These are phyloP conservation scores for Saccharomycopsis capsularis DNA, from an alignment of 805 yeast genomes.

Conservation along the genomic window DNA sequence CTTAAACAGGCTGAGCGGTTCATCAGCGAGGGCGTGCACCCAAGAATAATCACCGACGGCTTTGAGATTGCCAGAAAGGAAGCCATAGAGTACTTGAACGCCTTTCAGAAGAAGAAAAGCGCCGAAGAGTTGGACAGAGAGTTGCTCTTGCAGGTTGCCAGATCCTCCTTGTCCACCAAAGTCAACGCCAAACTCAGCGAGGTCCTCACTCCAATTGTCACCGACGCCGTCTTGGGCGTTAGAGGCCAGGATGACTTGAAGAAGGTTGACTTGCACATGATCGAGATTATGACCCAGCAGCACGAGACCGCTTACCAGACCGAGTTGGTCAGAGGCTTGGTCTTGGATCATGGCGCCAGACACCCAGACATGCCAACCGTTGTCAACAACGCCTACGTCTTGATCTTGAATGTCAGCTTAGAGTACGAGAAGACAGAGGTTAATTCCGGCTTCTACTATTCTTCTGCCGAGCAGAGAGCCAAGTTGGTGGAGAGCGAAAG, in stretches of 20 bases:
- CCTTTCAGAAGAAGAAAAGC: constrained; percentile 40
- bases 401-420: constrained; percentile 86
- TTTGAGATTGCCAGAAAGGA: constrained; percentile 84
- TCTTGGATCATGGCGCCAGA: constrained; percentile 95
- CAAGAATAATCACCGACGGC: constrained; percentile 90
- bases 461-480: constrained; percentile 93
- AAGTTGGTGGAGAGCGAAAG: constrained; percentile 90
- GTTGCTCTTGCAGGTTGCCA: constrained; percentile 82
- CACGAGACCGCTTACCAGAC: constrained; percentile 83
- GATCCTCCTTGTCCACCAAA: constrained; percentile 83
- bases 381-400: constrained; percentile 73
- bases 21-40: constrained; percentile 91
- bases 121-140: constrained; percentile 68
- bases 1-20: constrained; percentile 91
- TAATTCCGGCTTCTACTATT: constrained; percentile 90
- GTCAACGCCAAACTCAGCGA: constrained; percentile 71
- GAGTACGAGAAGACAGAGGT: constrained; percentile 98
- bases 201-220: constrained; percentile 85
- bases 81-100: constrained; percentile 60
- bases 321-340: constrained; percentile 77
- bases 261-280: constrained; percentile 85
- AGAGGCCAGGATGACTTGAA: constrained; percentile 37
- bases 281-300: constrained; percentile 98
- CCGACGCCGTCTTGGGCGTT: constrained; percentile 89
- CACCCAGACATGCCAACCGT: constrained; percentile 98